Conservation (phyloP, 352 stramenopile genomes). For the Paralagenidium karlingii region DNA sequence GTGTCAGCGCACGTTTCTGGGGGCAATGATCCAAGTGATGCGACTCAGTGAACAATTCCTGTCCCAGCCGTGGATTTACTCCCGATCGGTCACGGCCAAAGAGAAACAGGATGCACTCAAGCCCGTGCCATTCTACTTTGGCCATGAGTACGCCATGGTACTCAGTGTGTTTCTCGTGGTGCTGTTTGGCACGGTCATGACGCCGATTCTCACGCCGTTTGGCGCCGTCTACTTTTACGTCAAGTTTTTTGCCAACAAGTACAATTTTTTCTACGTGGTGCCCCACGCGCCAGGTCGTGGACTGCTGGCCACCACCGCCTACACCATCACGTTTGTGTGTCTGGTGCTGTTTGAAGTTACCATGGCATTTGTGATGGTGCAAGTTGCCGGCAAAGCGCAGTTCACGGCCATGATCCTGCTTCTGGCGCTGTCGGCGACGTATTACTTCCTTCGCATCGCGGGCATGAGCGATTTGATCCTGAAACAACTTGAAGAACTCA, state of each 20-base stretch:
- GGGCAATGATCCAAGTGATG: conserved; percentile 58
- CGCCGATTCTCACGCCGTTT: conserved; percentile 64
- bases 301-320: conserved; percentile 45
- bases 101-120: conserved; percentile 31
- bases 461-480: conserved; percentile 21
- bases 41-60: conserved; percentile 44
- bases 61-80: conserved; percentile 54
- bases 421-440: conserved; percentile 19
- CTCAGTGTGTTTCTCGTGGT: conserved; percentile 67
- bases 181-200: conserved; percentile 63
- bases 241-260: conserved; percentile 60
- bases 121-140: conserved; percentile 51
- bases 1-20: conserved; percentile 67
- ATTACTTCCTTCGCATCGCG: conserved; percentile 43
- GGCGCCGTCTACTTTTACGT: conserved; percentile 73
- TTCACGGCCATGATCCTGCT: conserved; percentile 50
- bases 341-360: conserved; percentile 60
- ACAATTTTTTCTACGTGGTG: conserved; percentile 73
- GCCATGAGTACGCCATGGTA: conserved; percentile 71
- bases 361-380: conserved; percentile 61
- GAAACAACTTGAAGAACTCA: no score
- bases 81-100: conserved; percentile 39
- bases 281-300: conserved; percentile 51
- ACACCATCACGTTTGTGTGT: conserved; percentile 48
- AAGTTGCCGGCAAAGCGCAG: conserved; percentile 34